These are phyloP conservation scores for Mucor irregularis DNA, from an alignment of 371 early-diverging fungal genomes.

Conservation along the genomic window DNA sequence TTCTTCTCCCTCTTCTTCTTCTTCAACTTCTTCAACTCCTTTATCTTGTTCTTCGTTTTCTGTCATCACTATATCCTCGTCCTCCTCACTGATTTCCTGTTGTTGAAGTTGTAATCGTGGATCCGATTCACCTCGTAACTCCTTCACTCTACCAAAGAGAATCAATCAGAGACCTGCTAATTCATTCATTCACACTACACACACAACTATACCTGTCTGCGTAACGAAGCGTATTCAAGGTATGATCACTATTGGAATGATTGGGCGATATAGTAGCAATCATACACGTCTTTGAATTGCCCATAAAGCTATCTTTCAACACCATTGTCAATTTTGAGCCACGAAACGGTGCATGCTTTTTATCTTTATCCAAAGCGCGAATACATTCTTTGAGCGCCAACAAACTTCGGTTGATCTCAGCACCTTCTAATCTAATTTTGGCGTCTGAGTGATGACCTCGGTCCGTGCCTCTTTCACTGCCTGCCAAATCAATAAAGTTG, in stretches of 20 bases:
- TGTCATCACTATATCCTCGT: too few species aligned
- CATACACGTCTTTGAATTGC: conserved; percentile 96
- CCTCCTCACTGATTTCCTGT: too few species aligned
- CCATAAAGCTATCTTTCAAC: conserved; percentile 96
- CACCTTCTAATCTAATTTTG: conserved; percentile 71
- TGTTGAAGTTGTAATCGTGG: conserved; percentile 16
- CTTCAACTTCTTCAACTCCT: background rate
- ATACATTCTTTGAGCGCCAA: conserved; percentile 98
- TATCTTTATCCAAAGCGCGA: conserved; percentile 93
- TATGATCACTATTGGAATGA: conserved; percentile 92
- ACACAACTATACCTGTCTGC: conserved; percentile 85
- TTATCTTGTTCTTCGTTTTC: background rate
- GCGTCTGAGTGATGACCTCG: conserved; percentile 89
- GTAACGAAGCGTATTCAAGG: conserved; percentile 97
- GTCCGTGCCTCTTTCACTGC: conserved; percentile 99
- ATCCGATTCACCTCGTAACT: conserved; percentile 47
- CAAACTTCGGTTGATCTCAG: conserved; percentile 98
- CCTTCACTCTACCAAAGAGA: conserved; percentile 54
- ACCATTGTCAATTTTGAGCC: conserved; percentile 97
- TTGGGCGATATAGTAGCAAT: conserved; percentile 97
- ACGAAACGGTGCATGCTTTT: conserved; percentile 95
- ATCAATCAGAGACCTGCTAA: too few species aligned
- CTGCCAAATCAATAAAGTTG: conserved; percentile 98
- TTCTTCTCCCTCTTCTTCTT: background rate
- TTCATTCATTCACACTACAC: too few species aligned